Conservation (phyloP, 2,329 filamentous ascomycete genomes). For the Fusarium drepaniforme region DNA sequence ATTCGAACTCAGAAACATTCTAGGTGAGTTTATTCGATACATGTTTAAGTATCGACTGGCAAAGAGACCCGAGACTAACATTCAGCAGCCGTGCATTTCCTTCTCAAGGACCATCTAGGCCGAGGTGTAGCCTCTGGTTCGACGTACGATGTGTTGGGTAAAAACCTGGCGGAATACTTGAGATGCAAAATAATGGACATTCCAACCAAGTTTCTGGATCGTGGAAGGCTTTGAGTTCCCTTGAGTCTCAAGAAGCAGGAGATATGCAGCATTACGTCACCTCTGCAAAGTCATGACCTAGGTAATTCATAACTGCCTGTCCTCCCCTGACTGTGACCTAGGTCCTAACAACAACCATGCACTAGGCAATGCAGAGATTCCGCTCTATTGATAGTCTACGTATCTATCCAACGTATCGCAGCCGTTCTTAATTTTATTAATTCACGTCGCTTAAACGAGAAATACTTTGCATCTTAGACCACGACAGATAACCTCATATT, state of each 20-base stretch:
- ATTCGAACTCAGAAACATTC: conserved; percentile 55
- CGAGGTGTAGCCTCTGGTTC: conserved; percentile 50
- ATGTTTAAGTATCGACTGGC: not conserved
- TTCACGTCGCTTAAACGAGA: not conserved
- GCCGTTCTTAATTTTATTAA: not conserved
- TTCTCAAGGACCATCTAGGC: conserved; percentile 60
- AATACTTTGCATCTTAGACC: not conserved
- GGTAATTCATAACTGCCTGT: not conserved
- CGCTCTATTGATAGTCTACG: not conserved
- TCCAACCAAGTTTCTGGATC: conserved; percentile 54
- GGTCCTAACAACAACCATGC: not conserved
- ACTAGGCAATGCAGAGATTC: not conserved
- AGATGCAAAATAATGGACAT: conserved; percentile 57
- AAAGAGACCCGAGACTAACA: not conserved
- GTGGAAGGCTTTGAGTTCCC: conserved; percentile 47
- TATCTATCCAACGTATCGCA: not conserved
- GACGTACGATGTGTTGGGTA: conserved; percentile 55
- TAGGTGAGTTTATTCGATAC: not conserved
- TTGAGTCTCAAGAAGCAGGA: not conserved
- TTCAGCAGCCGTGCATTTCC: conserved; percentile 48
- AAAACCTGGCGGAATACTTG: conserved; percentile 58
- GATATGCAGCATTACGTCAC: not conserved
- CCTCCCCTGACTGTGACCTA: not conserved
- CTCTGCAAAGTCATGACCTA: not conserved
- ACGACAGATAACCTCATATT: not conserved